These are phyloP conservation scores for Vaccinium darrowii DNA, from an alignment of 148 eudicot genomes.

Conservation along the genomic window DNA sequence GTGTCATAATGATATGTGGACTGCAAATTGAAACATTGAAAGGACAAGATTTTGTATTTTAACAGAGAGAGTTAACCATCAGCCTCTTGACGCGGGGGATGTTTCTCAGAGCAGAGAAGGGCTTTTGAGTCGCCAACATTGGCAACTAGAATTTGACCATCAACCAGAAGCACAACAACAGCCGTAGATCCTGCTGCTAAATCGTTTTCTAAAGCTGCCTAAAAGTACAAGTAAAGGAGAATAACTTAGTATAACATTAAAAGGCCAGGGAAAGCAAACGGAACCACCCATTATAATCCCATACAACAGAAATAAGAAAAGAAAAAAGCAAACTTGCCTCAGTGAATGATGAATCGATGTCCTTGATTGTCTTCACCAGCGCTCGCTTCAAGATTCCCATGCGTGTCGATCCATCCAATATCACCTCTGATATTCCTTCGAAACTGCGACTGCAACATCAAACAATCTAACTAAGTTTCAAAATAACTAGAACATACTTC, in stretches of 20 bases:
- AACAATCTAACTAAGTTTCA: neutral
- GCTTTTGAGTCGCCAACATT: slow-evolving; percentile 40
- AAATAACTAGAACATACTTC: neutral
- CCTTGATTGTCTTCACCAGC: neutral
- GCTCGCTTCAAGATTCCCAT: neutral
- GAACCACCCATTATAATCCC: neutral
- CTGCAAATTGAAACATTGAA: neutral
- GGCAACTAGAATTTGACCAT: slow-evolving; percentile 26
- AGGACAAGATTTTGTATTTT: neutral
- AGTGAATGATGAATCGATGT: neutral
- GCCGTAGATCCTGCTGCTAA: slow-evolving; percentile 6
- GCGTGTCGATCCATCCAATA: neutral
- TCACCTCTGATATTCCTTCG: neutral
- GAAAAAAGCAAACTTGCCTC: neutral
- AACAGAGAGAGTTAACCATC: slow-evolving; percentile 3
- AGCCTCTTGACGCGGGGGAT: neutral
- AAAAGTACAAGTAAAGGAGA: neutral
- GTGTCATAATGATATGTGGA: neutral
- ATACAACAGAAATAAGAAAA: neutral
- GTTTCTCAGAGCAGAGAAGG: neutral
- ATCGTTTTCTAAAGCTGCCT: neutral
- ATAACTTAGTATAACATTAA: neutral
- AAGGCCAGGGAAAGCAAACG: neutral
- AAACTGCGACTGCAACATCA: neutral
- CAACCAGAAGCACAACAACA: slow-evolving; percentile 22